Conservation (phyloP, 106 monocot species). For the Gastrodia elata region DNA sequence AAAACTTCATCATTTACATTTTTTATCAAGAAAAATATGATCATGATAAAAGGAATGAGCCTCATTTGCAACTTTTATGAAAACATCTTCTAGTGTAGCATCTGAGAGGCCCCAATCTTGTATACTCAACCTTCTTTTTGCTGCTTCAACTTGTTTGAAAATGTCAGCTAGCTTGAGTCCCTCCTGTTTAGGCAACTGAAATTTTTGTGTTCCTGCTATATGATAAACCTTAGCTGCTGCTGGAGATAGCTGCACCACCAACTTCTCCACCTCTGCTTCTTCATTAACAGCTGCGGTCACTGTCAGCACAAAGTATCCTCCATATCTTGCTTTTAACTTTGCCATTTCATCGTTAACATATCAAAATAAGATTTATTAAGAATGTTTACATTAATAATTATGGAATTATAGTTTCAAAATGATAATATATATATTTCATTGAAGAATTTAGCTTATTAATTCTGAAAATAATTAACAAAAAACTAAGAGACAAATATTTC, state of each 20-base stretch:
- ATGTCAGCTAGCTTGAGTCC: constrained; percentile 25
- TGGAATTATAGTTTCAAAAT: too few species aligned
- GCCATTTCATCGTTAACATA: too few species aligned
- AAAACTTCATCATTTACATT: neutral
- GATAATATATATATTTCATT: too few species aligned
- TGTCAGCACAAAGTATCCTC: constrained; percentile 36
- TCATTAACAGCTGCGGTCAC: constrained; percentile 25
- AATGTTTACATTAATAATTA: too few species aligned
- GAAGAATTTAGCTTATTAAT: too few species aligned
- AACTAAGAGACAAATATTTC: neutral
- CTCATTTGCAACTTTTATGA: constrained; percentile 32
- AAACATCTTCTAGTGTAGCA: constrained; percentile 35
- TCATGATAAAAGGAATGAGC: constrained; percentile 4
- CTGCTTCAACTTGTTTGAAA: constrained; percentile 18
- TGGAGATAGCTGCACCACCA: constrained; percentile 19
- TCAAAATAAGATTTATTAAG: too few species aligned
- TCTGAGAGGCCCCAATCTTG: constrained; percentile 29
- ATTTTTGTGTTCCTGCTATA: constrained; percentile 30
- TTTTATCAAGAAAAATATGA: neutral
- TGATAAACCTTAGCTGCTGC: constrained; percentile 23
- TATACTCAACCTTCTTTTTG: constrained; percentile 10
- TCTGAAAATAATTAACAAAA: too few species aligned
- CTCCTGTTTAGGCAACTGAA: constrained; percentile 32
- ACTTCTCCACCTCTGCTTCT: constrained; percentile 27
- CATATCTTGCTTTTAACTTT: constrained; percentile 47